Percentiles rank a stretch among this genome's conserved stretches.
Conservation (phyloP, 106 monocot species). For the Allium sativum region DNA sequence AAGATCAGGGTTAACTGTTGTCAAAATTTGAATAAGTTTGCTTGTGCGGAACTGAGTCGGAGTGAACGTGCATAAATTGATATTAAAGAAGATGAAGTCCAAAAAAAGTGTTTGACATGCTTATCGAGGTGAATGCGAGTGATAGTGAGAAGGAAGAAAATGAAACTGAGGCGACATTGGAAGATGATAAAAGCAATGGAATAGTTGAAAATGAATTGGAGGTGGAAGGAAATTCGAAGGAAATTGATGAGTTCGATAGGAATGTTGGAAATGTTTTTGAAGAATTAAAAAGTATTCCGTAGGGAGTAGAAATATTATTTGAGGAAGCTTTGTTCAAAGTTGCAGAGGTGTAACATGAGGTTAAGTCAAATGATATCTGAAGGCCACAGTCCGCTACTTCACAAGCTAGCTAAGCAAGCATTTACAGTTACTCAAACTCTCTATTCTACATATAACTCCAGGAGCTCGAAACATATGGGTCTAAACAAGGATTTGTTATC, state of each 20-base stretch:
- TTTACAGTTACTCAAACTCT: constrained; percentile 58
- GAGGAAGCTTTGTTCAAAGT: constrained; percentile 46
- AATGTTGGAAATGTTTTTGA: constrained; percentile 49
- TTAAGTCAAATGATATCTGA: constrained; percentile 47
- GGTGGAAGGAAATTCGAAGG: constrained; percentile 16
- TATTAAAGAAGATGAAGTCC: constrained; percentile 12
- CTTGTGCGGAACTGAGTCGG: constrained; percentile 93
- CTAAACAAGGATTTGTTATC: constrained; percentile 43
- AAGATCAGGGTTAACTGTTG: constrained; percentile 42
- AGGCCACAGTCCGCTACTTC: constrained; percentile 31
- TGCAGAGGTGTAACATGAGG: constrained; percentile 46
- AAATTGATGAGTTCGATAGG: constrained; percentile 59
- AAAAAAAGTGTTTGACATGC: constrained; percentile 6
- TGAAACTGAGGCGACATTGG: constrained; percentile 48
- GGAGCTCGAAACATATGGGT: constrained; percentile 34
- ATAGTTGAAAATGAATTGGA: constrained; percentile 2
- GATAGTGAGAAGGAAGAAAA: constrained; percentile 70
- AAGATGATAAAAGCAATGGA: constrained; percentile 6
- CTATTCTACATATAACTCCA: constrained; percentile 37
- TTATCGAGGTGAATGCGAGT: constrained; percentile 11
- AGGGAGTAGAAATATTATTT: constrained; percentile 67
- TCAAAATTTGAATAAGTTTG: constrained; percentile 58
- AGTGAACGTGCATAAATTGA: constrained; percentile 68
- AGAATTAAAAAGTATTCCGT: constrained; percentile 58
- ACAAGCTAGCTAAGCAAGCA: constrained; percentile 61